phyloP scores from a whole-genome alignment of 139 green algal genomes.

The Haematococcus lacustris region DNA sequence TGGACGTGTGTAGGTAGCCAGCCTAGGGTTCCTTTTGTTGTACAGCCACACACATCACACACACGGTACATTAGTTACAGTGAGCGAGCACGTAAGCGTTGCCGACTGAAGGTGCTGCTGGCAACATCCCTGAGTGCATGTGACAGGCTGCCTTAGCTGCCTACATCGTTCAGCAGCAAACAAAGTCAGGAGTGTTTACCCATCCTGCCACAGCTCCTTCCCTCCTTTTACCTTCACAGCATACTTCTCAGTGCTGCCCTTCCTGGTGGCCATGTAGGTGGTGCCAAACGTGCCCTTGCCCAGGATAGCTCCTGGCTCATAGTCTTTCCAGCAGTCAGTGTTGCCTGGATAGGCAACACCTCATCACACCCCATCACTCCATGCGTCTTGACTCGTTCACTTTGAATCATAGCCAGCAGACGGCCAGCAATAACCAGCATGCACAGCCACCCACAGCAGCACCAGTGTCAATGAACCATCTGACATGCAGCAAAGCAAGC shows the following conservation, averaged over 20 bases:
- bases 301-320: conserved; percentile 42
- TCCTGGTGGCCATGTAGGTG: conserved; percentile 42
- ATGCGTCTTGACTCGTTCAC: no score
- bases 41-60: neutral
- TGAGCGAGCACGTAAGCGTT: no score
- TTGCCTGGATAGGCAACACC: no score
- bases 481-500: no score
- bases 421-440: no score
- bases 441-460: no score
- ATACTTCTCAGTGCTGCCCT: conserved; percentile 29
- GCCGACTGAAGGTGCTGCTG: neutral
- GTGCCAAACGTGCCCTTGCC: conserved; percentile 67
- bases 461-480: no score
- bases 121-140: neutral
- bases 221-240: conserved; percentile 24
- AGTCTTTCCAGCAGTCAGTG: conserved; percentile 45
- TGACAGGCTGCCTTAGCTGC: neutral
- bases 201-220: neutral
- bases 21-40: neutral
- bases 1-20: neutral
- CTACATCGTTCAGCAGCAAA: neutral
- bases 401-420: no score
- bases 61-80: no score
- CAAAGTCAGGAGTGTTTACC: neutral
- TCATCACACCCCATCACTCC: no score